Evolutionary conservation across 345 rosid species (phyloP).

Genomic region (Eucalyptus lansdowneana): DNA sequence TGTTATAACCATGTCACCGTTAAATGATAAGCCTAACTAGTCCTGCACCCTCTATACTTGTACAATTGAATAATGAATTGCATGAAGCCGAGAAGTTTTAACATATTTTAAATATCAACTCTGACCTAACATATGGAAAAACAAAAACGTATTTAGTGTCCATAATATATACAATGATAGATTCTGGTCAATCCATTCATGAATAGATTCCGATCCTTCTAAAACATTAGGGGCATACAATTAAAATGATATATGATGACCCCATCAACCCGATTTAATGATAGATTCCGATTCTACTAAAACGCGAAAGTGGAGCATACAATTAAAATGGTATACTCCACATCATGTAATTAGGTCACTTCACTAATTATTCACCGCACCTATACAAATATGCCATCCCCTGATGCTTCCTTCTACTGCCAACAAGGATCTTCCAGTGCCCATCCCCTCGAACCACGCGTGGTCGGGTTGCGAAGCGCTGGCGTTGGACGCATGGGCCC

Average conservation of each 20-base stretch:
- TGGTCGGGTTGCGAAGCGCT: constrained; percentile 89
- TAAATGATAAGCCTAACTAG: neutral
- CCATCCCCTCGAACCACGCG: constrained; percentile 54
- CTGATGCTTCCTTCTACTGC: constrained; percentile 28
- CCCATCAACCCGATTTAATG: neutral
- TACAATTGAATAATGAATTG: neutral
- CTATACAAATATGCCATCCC: constrained; percentile 52
- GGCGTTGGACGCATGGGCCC: constrained; percentile 30
- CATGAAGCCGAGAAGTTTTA: neutral
- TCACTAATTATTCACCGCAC: neutral
- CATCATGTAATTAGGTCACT: accelerated
- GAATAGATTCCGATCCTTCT: too few relatives aligned
- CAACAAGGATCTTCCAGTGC: constrained; percentile 53
- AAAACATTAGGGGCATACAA: neutral
- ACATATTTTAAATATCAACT: neutral
- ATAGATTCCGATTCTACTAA: neutral
- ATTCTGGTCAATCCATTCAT: neutral
- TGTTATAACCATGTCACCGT: neutral
- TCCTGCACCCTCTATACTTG: neutral
- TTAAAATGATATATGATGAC: neutral
- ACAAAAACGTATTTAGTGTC: neutral
- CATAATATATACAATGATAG: neutral
- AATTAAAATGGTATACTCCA: neutral
- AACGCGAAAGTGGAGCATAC: neutral
- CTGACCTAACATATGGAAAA: neutral